These are phyloP conservation scores for Phytophthora meadii DNA, from an alignment of 352 stramenopile species.

Conservation along the genomic window DNA sequence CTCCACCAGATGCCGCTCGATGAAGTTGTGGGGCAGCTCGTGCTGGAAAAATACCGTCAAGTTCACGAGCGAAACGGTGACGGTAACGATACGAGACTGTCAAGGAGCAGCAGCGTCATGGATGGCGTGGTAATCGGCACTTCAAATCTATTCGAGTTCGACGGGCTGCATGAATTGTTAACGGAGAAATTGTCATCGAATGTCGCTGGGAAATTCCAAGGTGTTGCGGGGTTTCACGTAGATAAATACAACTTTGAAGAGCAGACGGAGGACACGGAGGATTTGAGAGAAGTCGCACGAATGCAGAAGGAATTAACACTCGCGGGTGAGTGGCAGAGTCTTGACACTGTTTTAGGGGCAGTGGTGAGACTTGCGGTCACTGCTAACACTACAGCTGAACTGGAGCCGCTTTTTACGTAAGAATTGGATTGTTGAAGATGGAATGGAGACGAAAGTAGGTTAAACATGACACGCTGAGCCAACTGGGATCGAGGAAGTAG, in stretches of 20 bases:
- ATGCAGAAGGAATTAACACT: slow-evolving; percentile 31
- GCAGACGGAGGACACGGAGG: slow-evolving; percentile 15
- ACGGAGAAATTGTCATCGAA: slow-evolving; percentile 7
- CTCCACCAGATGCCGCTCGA: slow-evolving; percentile 38
- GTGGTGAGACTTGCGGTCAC: slow-evolving; percentile 31
- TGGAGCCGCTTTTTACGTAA: slow-evolving; percentile 35
- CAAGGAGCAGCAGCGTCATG: slow-evolving; percentile 4
- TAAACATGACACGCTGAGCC: not conserved
- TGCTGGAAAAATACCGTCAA: slow-evolving; percentile 28
- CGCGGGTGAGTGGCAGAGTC: slow-evolving; percentile 25
- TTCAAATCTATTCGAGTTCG: slow-evolving; percentile 31
- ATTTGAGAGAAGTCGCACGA: slow-evolving; percentile 15
- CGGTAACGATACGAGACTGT: slow-evolving; percentile 6
- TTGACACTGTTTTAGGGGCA: slow-evolving; percentile 43
- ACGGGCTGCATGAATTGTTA: slow-evolving; percentile 32
- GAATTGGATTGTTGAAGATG: too few relatives aligned
- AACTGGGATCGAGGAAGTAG: slow-evolving; percentile 7
- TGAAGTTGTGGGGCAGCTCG: slow-evolving; percentile 36
- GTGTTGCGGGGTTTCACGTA: slow-evolving; percentile 23
- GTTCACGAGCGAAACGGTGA: not conserved
- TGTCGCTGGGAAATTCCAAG: slow-evolving; percentile 11
- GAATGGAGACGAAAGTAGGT: too few relatives aligned
- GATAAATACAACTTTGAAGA: slow-evolving; percentile 22
- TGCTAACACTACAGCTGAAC: slow-evolving; percentile 39
- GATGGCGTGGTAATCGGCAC: slow-evolving; percentile 30